Base-by-base conservation (phyloP, 2,329 filamentous ascomycete species). In the Didymella lethalis region DNA sequence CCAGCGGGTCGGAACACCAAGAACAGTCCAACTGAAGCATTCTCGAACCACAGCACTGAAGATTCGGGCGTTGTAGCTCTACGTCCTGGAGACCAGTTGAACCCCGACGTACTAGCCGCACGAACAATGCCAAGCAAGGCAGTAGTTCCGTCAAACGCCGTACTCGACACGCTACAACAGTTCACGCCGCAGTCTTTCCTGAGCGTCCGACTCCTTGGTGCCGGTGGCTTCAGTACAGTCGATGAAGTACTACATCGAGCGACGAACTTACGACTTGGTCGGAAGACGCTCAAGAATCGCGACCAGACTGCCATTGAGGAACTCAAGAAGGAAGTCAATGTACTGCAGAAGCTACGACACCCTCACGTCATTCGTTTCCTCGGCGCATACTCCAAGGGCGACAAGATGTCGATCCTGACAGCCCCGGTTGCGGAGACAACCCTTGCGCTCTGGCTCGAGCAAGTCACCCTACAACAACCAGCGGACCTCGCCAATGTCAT, bases 281-380 rank as follows among this genome's bases (percentile, higher is more conserved):
- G 75, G 4, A 77, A 77, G 69, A 77, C 75, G 48, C 72, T 77
- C 34, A 76, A 75, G 68, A 76, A 76, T 56, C 72, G 72, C 14
- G 62, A 72, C 20, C 65, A 58, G 20, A 70, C 69, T 6, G 74
- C 72, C 3, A 57, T 74, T 6, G 67, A 71, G 18, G 75, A 77
- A 40, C 59, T 77, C 8, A 70, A 65, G 59, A 74, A 76, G 61
- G 75, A 77, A 60, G 74, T 77, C 5, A 61, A 64, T 45, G 65
- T 75, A 23, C 69, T 78, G 2, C 72, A 77, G 63, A 76, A 77
- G 55, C 71, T 77, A 26, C 73, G 75, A 49, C 75, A 77, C 47
- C 74, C 75, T 34, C 75, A 77, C 56, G 68, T 77, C n/a, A 73
- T 77, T 45, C 74, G 74, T n/a, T 68, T 76, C 62, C 65, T 77